Conservation (phyloP, 2,329 filamentous ascomycete species). For the Coniochaeta sp. region DNA sequence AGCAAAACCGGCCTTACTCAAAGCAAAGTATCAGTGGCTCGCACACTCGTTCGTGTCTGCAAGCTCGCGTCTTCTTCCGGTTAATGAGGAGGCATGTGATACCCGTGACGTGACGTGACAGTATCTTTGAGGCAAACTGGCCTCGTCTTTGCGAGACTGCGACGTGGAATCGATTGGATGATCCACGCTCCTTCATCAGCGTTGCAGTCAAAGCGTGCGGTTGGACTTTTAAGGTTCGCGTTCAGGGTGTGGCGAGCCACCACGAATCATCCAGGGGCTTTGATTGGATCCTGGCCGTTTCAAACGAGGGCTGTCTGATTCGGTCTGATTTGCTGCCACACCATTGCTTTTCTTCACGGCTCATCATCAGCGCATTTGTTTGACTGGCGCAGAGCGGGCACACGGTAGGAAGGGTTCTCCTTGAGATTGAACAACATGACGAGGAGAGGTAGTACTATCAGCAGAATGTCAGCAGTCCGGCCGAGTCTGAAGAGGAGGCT, state of each 20-base stretch:
- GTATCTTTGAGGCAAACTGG: too few relatives aligned
- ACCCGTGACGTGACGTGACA: too few relatives aligned
- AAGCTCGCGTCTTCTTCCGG: not conserved
- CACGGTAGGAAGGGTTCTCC: too few relatives aligned
- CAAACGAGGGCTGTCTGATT: slow-evolving; percentile 8
- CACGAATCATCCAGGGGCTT: not conserved
- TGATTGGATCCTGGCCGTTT: slow-evolving; percentile 9
- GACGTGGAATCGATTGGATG: not conserved
- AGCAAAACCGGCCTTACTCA: not conserved
- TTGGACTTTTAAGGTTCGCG: not conserved
- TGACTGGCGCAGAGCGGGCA: too few relatives aligned
- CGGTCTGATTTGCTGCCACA: slow-evolving; percentile 8
- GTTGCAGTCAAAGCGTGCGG: not conserved
- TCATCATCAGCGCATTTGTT: too few relatives aligned
- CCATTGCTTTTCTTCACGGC: too few relatives aligned
- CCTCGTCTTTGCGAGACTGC: too few relatives aligned
- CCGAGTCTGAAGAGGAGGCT: too few relatives aligned
- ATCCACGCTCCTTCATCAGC: not conserved
- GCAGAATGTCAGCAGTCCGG: too few relatives aligned
- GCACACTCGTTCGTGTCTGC: not conserved
- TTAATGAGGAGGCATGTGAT: too few relatives aligned
- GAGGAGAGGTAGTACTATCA: too few relatives aligned
- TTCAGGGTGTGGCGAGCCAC: not conserved
- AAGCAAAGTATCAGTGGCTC: not conserved
- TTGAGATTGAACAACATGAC: too few relatives aligned